These are phyloP conservation scores for Stenogyne calaminthoides DNA, from an alignment of 305 asterid species.

Conservation along the genomic window DNA sequence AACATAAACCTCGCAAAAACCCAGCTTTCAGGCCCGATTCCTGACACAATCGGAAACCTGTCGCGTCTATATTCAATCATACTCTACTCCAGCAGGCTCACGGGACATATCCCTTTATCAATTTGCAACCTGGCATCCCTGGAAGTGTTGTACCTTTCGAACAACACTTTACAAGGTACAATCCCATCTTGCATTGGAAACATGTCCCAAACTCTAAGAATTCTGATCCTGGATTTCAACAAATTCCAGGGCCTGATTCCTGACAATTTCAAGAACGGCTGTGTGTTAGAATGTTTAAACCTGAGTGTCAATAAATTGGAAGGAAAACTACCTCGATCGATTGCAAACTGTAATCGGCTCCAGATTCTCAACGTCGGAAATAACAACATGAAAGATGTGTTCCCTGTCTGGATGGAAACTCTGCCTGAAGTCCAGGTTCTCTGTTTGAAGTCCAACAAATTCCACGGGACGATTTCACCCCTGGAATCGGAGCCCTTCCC, in stretches of 20 bases:
- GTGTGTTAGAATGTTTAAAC: background rate
- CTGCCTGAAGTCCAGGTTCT: constrained; percentile 21
- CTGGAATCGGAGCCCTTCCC: constrained; percentile 17
- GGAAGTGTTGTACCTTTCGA: background rate
- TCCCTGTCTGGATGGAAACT: constrained; percentile 28
- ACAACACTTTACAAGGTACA: constrained; percentile 1
- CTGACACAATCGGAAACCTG: background rate
- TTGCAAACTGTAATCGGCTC: background rate
- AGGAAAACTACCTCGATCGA: constrained; percentile 20
- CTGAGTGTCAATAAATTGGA: constrained; percentile 21
- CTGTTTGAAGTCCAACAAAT: constrained; percentile 1
- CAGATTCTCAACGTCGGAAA: constrained; percentile 13
- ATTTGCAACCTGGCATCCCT: constrained; percentile 25
- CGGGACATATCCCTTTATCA: background rate
- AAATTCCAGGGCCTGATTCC: background rate
- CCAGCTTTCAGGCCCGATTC: constrained; percentile 5
- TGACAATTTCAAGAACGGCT: background rate
- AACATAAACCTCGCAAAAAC: background rate
- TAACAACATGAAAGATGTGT: constrained; percentile 10
- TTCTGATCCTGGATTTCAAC: constrained; percentile 18
- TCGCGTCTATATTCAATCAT: background rate
- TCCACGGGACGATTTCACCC: constrained; percentile 13
- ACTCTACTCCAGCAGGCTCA: background rate
- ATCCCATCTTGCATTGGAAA: constrained; percentile 22
- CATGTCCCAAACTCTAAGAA: background rate